Conservation (phyloP, 2,329 filamentous ascomycete species). For the Hypoxylon sp. region DNA sequence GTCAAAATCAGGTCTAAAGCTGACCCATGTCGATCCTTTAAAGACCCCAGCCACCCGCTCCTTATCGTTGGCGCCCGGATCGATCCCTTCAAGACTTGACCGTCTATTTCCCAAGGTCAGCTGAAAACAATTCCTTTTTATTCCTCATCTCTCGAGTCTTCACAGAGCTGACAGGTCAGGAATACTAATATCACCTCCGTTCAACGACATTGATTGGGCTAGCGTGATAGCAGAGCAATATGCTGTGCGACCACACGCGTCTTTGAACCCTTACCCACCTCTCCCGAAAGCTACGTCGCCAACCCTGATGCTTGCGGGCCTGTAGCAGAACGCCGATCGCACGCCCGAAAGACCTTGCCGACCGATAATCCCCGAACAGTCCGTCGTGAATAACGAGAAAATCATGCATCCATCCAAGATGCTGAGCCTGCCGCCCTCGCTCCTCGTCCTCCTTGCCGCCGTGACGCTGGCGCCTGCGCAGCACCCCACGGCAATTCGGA, state of each 20-base stretch:
- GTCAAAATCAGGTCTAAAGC: conserved; percentile 16
- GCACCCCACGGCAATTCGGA: conserved; percentile 69
- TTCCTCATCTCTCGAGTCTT: not conserved
- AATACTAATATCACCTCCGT: conserved; percentile 1
- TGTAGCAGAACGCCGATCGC: not conserved
- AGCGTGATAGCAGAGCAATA: conserved; percentile 19
- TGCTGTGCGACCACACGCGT: conserved; percentile 7
- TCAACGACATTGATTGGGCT: conserved; percentile 9
- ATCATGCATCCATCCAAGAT: conserved; percentile 53
- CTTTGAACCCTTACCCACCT: conserved; percentile 3
- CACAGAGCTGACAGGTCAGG: conserved; percentile 9
- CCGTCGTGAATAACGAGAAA: conserved; percentile 2
- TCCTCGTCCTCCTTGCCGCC: conserved; percentile 53
- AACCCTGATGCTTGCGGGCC: conserved; percentile 5
- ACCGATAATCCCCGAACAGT: not conserved
- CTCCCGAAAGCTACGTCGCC: conserved; percentile 2
- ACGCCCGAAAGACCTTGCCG: not conserved
- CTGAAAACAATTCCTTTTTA: conserved; percentile 4
- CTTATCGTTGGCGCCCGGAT: conserved; percentile 9
- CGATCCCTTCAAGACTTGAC: not conserved
- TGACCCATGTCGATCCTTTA: conserved; percentile 21
- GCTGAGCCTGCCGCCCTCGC: conserved; percentile 52
- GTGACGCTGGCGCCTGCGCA: conserved; percentile 49
- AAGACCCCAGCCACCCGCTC: conserved; percentile 7
- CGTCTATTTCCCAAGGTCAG: conserved; percentile 2